Evolutionary conservation across 306 rosid species (phyloP).

Genomic region (Castanopsis chinensis): DNA sequence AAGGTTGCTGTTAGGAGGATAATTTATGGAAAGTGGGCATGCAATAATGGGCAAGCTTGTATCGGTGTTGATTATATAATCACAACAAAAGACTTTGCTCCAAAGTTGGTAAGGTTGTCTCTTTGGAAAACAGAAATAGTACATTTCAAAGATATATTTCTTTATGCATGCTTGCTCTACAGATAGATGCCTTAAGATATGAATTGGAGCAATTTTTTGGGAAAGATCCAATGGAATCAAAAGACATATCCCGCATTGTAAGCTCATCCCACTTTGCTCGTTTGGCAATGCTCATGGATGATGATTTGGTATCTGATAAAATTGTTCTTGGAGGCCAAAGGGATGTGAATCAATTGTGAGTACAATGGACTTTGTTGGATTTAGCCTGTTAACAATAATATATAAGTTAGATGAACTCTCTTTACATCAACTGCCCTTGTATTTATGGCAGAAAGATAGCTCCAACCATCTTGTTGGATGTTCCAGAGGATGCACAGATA

Average conservation of each 20-base stretch:
- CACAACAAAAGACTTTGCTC: conserved; percentile 72
- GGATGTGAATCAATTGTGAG: conserved; percentile 64
- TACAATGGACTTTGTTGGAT: conserved; percentile 2
- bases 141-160: neutral
- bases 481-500: conserved; percentile 57
- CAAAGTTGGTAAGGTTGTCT: conserved; percentile 53
- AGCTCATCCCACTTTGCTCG: conserved; percentile 58
- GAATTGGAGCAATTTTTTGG: conserved; percentile 63
- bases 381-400: conserved; percentile 11
- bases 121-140: neutral
- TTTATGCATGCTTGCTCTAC: conserved; percentile 20
- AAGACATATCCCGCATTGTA: conserved; percentile 73
- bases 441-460: conserved; percentile 60
- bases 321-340: conserved; percentile 76
- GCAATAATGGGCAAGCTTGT: conserved; percentile 85
- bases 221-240: conserved; percentile 48
- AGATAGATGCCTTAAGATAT: conserved; percentile 53
- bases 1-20: conserved; percentile 77
- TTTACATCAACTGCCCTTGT: conserved; percentile 14
- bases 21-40: conserved; percentile 78
- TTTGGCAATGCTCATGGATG: conserved; percentile 57
- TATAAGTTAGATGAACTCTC: neutral
- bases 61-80: conserved; percentile 72
- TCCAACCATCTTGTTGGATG: conserved; percentile 71
- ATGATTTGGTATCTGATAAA: conserved; percentile 61